Evolutionary conservation across 1,284 basidiomycete species (phyloP).

Genomic region (Xanthoconium separans): DNA sequence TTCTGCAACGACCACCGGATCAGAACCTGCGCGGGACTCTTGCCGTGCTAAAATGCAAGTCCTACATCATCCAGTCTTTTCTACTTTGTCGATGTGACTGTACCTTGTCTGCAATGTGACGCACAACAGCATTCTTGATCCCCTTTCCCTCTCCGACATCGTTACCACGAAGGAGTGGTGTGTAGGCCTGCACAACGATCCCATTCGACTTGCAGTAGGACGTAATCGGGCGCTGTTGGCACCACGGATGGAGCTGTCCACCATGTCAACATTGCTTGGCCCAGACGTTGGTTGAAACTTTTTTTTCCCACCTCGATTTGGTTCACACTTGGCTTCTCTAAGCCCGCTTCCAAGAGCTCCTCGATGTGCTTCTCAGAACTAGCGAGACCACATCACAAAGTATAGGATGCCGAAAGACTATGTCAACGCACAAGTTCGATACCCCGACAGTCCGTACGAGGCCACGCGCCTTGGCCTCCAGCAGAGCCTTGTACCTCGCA

Average conservation of each 20-base stretch:
- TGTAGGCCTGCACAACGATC: conserved; percentile 54
- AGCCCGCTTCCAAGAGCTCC: conserved; percentile 40
- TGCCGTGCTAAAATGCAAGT: conserved; percentile 28
- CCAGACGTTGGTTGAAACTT: neutral
- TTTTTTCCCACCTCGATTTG: conserved; percentile 43
- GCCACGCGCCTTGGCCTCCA: conserved; percentile 47
- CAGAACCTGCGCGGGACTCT: conserved; percentile 58
- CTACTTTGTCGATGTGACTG: neutral
- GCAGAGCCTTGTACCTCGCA: conserved; percentile 44
- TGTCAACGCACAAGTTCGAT: conserved; percentile 53
- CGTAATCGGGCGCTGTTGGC: conserved; percentile 51
- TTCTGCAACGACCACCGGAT: conserved; percentile 71
- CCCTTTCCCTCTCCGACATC: conserved; percentile 24
- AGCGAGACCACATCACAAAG: neutral
- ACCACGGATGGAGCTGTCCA: conserved; percentile 51
- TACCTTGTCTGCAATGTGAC: conserved; percentile 41
- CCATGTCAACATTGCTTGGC: neutral
- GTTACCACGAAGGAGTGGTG: conserved; percentile 44
- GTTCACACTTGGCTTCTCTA: conserved; percentile 48
- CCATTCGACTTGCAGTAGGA: conserved; percentile 46
- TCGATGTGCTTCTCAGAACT: conserved; percentile 42
- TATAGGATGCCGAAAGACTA: neutral
- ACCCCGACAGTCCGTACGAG: conserved; percentile 59
- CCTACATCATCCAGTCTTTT: neutral
- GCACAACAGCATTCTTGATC: conserved; percentile 37